Evolutionary conservation across 2,329 filamentous ascomycete genomes (phyloP).

Genomic region (Botrytis hyacinthi): DNA sequence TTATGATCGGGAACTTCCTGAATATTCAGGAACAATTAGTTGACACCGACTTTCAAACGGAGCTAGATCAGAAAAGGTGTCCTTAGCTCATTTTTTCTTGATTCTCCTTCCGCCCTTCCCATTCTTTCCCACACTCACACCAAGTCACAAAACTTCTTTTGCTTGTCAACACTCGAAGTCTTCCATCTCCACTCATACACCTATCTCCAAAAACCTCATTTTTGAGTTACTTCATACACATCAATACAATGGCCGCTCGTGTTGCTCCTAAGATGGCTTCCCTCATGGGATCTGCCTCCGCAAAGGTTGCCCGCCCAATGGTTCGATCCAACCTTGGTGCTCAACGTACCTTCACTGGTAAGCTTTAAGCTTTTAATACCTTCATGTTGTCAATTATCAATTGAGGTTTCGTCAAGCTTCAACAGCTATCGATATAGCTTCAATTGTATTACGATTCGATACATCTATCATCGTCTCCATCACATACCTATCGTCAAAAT

Average conservation of each 20-base stretch:
- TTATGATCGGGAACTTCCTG: background rate
- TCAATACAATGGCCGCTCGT: constrained; percentile 77
- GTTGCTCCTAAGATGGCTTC: constrained; percentile 75
- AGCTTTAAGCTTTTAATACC: constrained; percentile 38
- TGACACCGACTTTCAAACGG: constrained; percentile 17
- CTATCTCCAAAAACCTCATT: constrained; percentile 25
- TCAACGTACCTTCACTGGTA: constrained; percentile 76
- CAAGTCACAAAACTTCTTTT: constrained; percentile 17
- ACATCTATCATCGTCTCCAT: constrained; percentile 2
- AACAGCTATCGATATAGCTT: background rate
- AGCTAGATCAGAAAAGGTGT: constrained; percentile 12
- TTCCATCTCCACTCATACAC: constrained; percentile 21
- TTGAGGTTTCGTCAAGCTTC: constrained; percentile 14
- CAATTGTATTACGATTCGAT: constrained; percentile 10
- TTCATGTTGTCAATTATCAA: constrained; percentile 21
- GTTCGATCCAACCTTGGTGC: constrained; percentile 58
- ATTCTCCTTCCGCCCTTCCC: constrained; percentile 20
- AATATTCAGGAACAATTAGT: constrained; percentile 3
- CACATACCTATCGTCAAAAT: background rate
- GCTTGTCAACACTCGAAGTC: constrained; percentile 15
- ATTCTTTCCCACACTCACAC: constrained; percentile 15
- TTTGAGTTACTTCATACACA: constrained; percentile 29
- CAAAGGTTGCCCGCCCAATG: constrained; percentile 76
- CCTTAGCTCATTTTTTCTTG: constrained; percentile 18
- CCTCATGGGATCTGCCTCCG: constrained; percentile 58